Evolutionary conservation across 768 basidiomycete species (phyloP), one percentile per base, ranked within the genome.

Genomic region (Rhizopogon salebrosus): DNA sequence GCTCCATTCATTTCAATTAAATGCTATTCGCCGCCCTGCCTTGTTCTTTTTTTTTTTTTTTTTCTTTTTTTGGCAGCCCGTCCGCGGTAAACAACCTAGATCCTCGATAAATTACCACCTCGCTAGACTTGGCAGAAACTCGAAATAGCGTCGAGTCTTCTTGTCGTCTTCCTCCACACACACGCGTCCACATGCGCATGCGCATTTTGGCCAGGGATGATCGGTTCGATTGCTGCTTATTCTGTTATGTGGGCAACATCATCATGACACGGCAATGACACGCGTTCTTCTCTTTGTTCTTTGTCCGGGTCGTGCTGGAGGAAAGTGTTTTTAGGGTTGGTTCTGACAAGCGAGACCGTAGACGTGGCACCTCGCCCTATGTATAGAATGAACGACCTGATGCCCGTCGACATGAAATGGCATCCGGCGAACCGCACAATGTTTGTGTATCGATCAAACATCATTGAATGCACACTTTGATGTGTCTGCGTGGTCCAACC

Each of bases 71-170:
- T 13, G 55, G 11, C 63, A 93, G 90, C 85, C 87, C 10, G 74
- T 83, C 64, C 75, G 78, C 45, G 82, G 82, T 55, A 89, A 85
- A 64, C 68, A 69, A 40, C 89, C 84, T 48, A 79, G 77, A 64
- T 80, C 92, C 31, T 83, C 87, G 31, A 92, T 95, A 74, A 94
- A 95, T 70, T 94, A 91, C 67, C 90, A 93, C 68, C 82, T 94
- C 58, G 85, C 88, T 60, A 82, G 90, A 67, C 75, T 92, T 57
- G 78, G 81, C 56, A 89, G 88, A 65, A 80, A 76, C 55, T 78
- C 84, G 59, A 87, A 87, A 77, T 87, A 80, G 74, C 73, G 52
- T 39, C 24, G 57, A 40, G 54, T 52, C 20, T 29, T 23, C 51
- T 43, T 56, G 23, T 57, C 37, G 46, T 53, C 59, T 53, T 55